Evolutionary conservation across 257 asterid genomes (phyloP).

Genomic region (Verbena officinalis): DNA sequence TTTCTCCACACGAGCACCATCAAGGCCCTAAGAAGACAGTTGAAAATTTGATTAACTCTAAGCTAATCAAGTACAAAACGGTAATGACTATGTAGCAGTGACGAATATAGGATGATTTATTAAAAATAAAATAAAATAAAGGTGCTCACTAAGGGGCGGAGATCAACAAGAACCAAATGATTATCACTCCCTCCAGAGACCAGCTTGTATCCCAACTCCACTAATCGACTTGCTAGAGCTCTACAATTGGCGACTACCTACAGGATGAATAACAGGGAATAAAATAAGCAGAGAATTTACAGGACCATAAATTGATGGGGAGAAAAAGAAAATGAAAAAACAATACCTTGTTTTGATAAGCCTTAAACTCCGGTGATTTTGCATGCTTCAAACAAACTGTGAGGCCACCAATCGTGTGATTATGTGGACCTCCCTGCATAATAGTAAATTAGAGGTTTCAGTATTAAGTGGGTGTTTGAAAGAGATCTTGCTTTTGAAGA

Average conservation of each 20-base stretch:
- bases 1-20: slow-evolving; percentile 95
- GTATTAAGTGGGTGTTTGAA: not conserved
- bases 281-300: slow-evolving; percentile 12
- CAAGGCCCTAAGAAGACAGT: slow-evolving; percentile 64
- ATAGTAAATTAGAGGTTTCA: not conserved
- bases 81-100: no score
- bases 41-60: not conserved
- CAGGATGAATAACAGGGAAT: slow-evolving; percentile 3
- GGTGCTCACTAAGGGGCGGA: slow-evolving; percentile 81
- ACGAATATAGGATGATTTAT: not conserved
- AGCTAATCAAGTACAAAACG: not conserved
- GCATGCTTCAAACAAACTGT: slow-evolving; percentile 85
- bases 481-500: no score
- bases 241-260: slow-evolving; percentile 87
- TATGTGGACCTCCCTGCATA: slow-evolving; percentile 92
- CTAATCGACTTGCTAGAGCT: slow-evolving; percentile 78
- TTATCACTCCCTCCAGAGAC: slow-evolving; percentile 98
- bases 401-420: slow-evolving; percentile 92
- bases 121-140: slow-evolving; percentile 12
- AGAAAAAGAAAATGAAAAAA: slow-evolving; percentile 1
- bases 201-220: slow-evolving; percentile 80
- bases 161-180: slow-evolving; percentile 96
- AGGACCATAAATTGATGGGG: not conserved
- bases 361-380: slow-evolving; percentile 72
- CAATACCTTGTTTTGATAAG: slow-evolving; percentile 76